Conservation (phyloP, 2,329 filamentous ascomycete genomes). For the Cordyceps farinosa region DNA sequence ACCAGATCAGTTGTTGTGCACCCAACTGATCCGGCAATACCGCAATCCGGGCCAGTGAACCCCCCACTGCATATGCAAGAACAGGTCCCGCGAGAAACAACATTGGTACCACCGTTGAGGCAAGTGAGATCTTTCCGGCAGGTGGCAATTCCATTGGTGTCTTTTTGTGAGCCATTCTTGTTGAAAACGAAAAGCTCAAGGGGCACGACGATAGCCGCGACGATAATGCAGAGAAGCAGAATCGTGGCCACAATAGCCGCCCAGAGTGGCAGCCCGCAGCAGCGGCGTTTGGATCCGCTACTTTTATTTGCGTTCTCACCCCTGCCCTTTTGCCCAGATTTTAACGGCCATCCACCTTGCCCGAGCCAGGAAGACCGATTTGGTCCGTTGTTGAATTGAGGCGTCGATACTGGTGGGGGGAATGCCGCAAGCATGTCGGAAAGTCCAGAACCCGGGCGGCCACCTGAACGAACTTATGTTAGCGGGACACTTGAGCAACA, state of each 20-base stretch:
- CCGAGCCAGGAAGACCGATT: conserved; percentile 47
- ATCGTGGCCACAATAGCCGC: conserved; percentile 65
- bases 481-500: conserved; percentile 17
- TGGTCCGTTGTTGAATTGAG: conserved; percentile 34
- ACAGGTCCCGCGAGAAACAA: conserved; percentile 65
- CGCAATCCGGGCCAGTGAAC: conserved; percentile 63
- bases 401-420: conserved; percentile 55
- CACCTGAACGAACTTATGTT: conserved; percentile 31
- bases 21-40: conserved; percentile 42
- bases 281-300: conserved; percentile 52
- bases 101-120: conserved; percentile 75
- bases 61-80: conserved; percentile 87
- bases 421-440: conserved; percentile 66
- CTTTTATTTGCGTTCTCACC: conserved; percentile 25
- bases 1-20: conserved; percentile 50
- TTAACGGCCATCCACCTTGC: conserved; percentile 21
- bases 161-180: conserved; percentile 38
- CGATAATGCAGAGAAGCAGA: conserved; percentile 66
- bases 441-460: conserved; percentile 50
- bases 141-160: conserved; percentile 38
- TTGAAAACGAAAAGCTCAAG: conserved; percentile 61
- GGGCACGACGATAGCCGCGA: conserved; percentile 79
- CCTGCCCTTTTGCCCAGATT: background rate
- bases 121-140: conserved; percentile 65
- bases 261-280: conserved; percentile 82